These are phyloP conservation scores for Penicillium robsamsonii DNA, from an alignment of 495 filamentous ascomycete species.

Conservation along the genomic window DNA sequence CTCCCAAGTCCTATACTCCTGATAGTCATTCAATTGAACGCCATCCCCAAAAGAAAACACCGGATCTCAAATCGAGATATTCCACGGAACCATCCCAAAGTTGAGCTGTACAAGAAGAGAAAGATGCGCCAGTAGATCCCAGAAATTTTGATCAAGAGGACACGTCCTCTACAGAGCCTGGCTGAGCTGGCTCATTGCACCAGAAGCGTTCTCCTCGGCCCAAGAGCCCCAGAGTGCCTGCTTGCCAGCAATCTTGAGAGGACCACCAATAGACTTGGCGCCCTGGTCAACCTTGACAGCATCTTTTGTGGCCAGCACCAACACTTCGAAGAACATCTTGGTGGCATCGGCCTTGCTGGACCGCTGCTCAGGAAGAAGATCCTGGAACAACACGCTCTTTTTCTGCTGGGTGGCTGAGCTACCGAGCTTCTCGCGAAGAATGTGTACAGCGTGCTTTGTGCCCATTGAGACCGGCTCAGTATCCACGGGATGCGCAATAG, in stretches of 20 bases:
- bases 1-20: conserved; percentile 30
- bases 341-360: conserved; percentile 86
- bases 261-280: conserved; percentile 66
- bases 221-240: conserved; percentile 91
- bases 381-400: conserved; percentile 85
- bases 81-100: conserved; percentile 24
- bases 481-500: conserved; percentile 73
- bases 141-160: conserved; percentile 9
- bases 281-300: conserved; percentile 95
- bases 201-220: conserved; percentile 80
- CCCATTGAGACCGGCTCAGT: conserved; percentile 80
- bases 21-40: conserved; percentile 19
- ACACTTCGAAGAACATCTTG: conserved; percentile 98
- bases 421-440: conserved; percentile 85
- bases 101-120: conserved; percentile 36
- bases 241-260: conserved; percentile 80
- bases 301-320: conserved; percentile 96
- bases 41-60: conserved; percentile 26
- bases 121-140: conserved; percentile 25
- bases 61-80: conserved; percentile 26
- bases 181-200: conserved; percentile 40
- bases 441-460: conserved; percentile 93
- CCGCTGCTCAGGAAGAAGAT: conserved; percentile 75
- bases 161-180: conserved; percentile 28
- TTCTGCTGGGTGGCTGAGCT: conserved; percentile 59